Evolutionary conservation across 176 grass and related monocot species (phyloP), one percentile per base, ranked within the genome.

Genomic region (Cenchrus purpureus): DNA sequence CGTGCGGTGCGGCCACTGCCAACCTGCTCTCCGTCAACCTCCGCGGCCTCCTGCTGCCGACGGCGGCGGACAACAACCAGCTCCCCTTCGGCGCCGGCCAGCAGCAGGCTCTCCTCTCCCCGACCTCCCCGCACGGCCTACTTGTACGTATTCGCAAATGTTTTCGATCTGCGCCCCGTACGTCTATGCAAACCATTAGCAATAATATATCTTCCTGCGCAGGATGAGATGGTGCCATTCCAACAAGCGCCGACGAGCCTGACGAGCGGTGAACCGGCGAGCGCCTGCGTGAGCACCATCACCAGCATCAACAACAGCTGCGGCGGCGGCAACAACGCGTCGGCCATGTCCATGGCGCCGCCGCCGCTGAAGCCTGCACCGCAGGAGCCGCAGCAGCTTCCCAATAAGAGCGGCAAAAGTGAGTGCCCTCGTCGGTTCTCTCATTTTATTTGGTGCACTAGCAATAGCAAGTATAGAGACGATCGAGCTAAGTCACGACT

Each of bases 21-120:
- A 94, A 96, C 77, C 88, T 99, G 58, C 90, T 99, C 75, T 97
- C 94, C 50, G 97, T 99, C 80, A 97, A 94, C 92, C 88, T 96
- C 84, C 61, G 92, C n/a, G 67, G 86, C 55, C 88, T 95, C 80
- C 84, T 97, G 46, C 91, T 92, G 75, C 92, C 91, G 8, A 12
- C 9, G 49, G 25, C 90, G 19, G 20, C 86, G 0, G 77, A 77
- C 7, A 92, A 69, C 57, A 94, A 97, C 90, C 88, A 96, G 92
- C 88, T 97, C 14, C 82, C 91, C 25, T 91, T 97, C 74, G 88
- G 84, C 78, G n/a, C n/a, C 59, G 13, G 4, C 53, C 4, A 6
- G 4, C 59, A 62, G 20, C 94, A 94, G 63, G 13, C 86, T 60
- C 91, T 94, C 79, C 81, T 94, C 65, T 91, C 94, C 52, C 91